These are phyloP conservation scores for Xylaria sp. DNA, from an alignment of 495 filamentous ascomycete species.

Conservation along the genomic window DNA sequence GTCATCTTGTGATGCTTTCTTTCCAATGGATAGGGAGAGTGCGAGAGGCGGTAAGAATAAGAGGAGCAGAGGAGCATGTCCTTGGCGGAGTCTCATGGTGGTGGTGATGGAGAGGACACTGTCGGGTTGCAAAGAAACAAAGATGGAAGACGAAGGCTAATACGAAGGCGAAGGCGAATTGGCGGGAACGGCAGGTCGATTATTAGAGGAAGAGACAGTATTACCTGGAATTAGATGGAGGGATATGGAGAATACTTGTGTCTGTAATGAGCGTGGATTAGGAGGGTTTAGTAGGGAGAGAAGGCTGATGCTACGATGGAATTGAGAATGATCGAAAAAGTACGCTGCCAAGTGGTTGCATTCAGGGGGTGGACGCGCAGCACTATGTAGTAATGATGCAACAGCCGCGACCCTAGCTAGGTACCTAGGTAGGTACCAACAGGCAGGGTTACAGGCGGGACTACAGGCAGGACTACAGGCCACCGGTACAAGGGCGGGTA, in stretches of 20 bases:
- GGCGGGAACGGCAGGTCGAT: background rate
- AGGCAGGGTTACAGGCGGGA: no score
- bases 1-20: slow-evolving; percentile 30
- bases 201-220: background rate
- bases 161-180: slow-evolving; percentile 13
- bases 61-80: slow-evolving; percentile 50
- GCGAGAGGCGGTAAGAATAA: slow-evolving; percentile 55
- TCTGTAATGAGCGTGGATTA: slow-evolving; percentile 12
- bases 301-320: slow-evolving; percentile 6
- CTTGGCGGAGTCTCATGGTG: slow-evolving; percentile 52
- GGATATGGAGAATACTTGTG: background rate
- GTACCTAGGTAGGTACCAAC: no score
- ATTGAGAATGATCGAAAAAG: slow-evolving; percentile 3
- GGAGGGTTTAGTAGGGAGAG: slow-evolving; percentile 3
- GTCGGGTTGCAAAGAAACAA: background rate
- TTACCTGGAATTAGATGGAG: background rate
- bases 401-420: no score
- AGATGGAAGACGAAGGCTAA: no score
- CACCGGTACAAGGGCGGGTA: background rate
- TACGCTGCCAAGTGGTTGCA: slow-evolving; percentile 15
- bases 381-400: slow-evolving; percentile 10
- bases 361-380: slow-evolving; percentile 9
- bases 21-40: slow-evolving; percentile 42
- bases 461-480: no score
- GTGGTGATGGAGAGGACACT: background rate